These are phyloP conservation scores for Picea sitchensis DNA, from an alignment of 75 land plant genomes.

Conservation along the genomic window DNA sequence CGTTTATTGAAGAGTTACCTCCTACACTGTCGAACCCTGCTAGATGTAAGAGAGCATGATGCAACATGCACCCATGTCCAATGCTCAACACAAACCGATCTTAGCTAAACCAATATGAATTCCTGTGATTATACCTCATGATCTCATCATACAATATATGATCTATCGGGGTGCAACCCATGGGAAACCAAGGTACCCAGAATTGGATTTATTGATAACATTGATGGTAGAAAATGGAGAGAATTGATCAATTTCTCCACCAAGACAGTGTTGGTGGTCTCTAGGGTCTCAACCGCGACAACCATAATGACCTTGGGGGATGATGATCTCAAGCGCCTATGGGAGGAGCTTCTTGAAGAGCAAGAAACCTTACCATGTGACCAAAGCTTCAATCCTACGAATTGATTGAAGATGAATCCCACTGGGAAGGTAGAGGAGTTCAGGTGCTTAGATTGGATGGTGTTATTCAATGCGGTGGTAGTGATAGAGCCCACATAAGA, in stretches of 20 bases:
- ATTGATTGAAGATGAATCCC: neutral
- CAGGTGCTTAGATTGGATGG: neutral
- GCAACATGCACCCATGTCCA: constrained; percentile 53
- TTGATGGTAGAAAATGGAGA: constrained; percentile 38
- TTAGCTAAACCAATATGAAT: constrained; percentile 37
- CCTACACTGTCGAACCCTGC: constrained; percentile 38
- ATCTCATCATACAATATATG: constrained; percentile 43
- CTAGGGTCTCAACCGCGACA: constrained; percentile 38
- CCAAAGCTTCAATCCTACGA: neutral
- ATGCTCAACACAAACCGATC: constrained; percentile 43
- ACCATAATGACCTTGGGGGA: constrained; percentile 7
- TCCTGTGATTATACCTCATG: constrained; percentile 38
- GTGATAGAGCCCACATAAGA: neutral
- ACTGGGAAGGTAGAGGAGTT: neutral
- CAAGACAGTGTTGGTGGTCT: constrained; percentile 3
- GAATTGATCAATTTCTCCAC: constrained; percentile 37
- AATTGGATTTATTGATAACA: constrained; percentile 47
- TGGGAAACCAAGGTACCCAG: constrained; percentile 43
- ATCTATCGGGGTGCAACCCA: constrained; percentile 45
- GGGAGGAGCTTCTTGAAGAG: neutral
- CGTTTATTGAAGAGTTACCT: no score
- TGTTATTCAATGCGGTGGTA: neutral
- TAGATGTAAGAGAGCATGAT: constrained; percentile 36
- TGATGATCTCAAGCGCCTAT: neutral
- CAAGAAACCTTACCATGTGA: neutral